Evolutionary conservation across 2,329 filamentous ascomycete species (phyloP).

Genomic region (Chaetomium sp.): DNA sequence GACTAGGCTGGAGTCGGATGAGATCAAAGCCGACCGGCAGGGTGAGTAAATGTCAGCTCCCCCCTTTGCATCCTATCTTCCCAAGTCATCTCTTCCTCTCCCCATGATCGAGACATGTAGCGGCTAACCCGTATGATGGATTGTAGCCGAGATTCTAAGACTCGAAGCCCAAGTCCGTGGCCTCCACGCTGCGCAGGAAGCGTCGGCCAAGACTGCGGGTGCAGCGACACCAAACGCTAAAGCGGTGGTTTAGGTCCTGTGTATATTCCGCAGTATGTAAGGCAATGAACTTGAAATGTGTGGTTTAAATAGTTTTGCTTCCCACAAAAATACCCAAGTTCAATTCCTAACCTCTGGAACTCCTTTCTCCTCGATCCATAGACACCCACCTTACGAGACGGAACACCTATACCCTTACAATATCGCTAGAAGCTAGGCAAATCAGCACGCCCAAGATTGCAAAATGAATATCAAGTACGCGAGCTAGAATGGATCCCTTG

Average conservation of each 20-base stretch:
- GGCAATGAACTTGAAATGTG: too few relatives aligned
- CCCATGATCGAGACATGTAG: neutral
- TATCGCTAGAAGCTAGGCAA: too few relatives aligned
- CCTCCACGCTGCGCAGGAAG: conserved; percentile 11
- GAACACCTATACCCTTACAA: too few relatives aligned
- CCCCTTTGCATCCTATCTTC: neutral
- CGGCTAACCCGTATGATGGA: neutral
- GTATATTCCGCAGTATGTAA: neutral
- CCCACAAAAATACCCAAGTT: too few relatives aligned
- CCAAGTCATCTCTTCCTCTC: neutral
- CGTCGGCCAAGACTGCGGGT: neutral
- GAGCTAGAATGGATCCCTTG: too few relatives aligned
- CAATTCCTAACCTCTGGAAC: too few relatives aligned
- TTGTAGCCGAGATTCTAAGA: conserved; percentile 20
- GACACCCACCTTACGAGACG: too few relatives aligned
- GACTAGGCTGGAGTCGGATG: conserved; percentile 66
- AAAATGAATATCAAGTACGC: too few relatives aligned
- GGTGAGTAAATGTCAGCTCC: conserved; percentile 36
- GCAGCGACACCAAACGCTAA: neutral
- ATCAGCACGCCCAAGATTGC: too few relatives aligned
- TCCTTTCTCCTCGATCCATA: too few relatives aligned
- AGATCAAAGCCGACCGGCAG: conserved; percentile 54
- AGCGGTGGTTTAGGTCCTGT: neutral
- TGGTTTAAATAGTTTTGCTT: too few relatives aligned
- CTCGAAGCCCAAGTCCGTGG: conserved; percentile 20